Conservation (phyloP, 1,284 basidiomycete genomes). For the Malassezia psittaci region DNA sequence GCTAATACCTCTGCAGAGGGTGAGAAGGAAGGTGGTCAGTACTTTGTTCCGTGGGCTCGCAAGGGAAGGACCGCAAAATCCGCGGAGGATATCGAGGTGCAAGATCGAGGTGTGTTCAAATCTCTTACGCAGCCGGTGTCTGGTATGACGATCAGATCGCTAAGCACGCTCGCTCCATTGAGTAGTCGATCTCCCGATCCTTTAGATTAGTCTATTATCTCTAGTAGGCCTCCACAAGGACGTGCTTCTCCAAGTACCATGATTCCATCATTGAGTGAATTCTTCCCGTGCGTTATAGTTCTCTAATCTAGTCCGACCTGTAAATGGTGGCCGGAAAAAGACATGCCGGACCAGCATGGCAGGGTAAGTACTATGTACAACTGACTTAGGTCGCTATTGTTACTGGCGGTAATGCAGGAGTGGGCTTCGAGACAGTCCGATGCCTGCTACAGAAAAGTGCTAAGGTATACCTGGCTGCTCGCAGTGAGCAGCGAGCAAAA, state of each 20-base stretch:
- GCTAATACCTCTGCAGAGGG: slow-evolving; percentile 14
- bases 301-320: neutral
- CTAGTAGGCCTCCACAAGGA: no score
- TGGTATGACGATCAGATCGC: slow-evolving; percentile 28
- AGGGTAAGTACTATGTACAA: slow-evolving; percentile 2
- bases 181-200: no score
- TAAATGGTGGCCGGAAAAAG: slow-evolving; percentile 1
- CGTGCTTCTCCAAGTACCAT: no score
- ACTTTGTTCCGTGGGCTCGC: slow-evolving; percentile 27
- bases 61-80: slow-evolving; percentile 17
- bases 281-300: slow-evolving; percentile 3
- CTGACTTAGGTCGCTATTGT: slow-evolving; percentile 22
- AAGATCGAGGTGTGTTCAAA: slow-evolving; percentile 1
- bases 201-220: no score
- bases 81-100: slow-evolving; percentile 7
- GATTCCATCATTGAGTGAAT: neutral
- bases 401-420: slow-evolving; percentile 37
- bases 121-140: slow-evolving; percentile 12
- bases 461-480: slow-evolving; percentile 27
- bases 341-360: slow-evolving; percentile 11
- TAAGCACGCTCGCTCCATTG: neutral
- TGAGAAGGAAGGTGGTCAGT: slow-evolving; percentile 19
- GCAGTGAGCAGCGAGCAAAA: slow-evolving; percentile 9
- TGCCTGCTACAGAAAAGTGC: slow-evolving; percentile 26
- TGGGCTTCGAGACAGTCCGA: slow-evolving; percentile 29